phyloP scores from a whole-genome alignment of 352 stramenopile genomes.

The Peronospora farinosa region DNA sequence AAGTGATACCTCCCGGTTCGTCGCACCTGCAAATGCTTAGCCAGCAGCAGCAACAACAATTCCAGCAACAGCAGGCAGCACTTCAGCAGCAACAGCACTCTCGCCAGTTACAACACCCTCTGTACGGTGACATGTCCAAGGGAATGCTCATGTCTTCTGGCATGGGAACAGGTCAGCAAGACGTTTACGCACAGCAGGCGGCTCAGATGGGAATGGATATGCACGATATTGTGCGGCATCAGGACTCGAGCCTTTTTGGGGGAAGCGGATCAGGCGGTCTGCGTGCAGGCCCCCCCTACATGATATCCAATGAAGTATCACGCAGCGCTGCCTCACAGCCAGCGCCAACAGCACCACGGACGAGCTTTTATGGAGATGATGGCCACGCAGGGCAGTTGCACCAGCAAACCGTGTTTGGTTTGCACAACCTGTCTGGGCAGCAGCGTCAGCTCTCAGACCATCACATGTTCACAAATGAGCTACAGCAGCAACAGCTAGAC shows the following conservation, averaged over 20 bases:
- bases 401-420: constrained; percentile 44
- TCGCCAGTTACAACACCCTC: constrained; percentile 41
- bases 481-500: constrained; percentile 37
- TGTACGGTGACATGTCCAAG: constrained; percentile 53
- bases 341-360: constrained; percentile 26
- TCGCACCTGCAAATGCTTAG: constrained; percentile 47
- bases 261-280: constrained; percentile 13
- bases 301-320: constrained; percentile 17
- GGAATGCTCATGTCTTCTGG: constrained; percentile 41
- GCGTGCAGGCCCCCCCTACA: constrained; percentile 24
- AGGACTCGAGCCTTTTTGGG: constrained; percentile 35
- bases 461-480: constrained; percentile 38
- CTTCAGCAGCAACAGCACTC: constrained; percentile 42
- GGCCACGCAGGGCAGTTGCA: constrained; percentile 33
- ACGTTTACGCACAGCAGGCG: constrained; percentile 44
- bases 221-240: constrained; percentile 46
- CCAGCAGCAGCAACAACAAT: constrained; percentile 40
- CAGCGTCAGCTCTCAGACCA: constrained; percentile 35
- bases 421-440: constrained; percentile 33
- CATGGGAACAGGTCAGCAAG: constrained; percentile 35
- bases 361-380: constrained; percentile 43
- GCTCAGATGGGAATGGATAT: constrained; percentile 53
- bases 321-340: constrained; percentile 24
- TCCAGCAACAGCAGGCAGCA: constrained; percentile 37
- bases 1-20: constrained; percentile 26